Evolutionary conservation across 1,139 yeast genomes (phyloP), one percentile per base, ranked within the genome.

Genomic region (Blastobotrys aristatus): DNA sequence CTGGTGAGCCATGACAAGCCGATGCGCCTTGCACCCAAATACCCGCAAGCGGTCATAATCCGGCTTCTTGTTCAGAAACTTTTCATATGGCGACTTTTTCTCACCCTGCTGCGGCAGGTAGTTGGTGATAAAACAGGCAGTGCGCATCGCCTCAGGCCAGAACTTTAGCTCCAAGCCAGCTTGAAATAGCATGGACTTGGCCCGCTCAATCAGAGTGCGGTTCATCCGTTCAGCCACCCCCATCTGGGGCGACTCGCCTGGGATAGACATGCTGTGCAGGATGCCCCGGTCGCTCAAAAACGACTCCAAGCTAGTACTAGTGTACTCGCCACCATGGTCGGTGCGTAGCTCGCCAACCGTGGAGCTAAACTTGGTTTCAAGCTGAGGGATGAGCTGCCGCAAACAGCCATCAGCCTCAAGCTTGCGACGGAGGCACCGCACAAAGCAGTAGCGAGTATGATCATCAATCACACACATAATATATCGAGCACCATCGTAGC

Each of bases 151-250:
- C 18, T 36, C 40, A 36, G 7, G 29, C 30, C 42, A 38, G 33
- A 38, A 38, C 16, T 27, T 11, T 8, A 26, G 21, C 14, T 32
- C 33, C 21, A 38, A n/a, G 16, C 13, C 5, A 16, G 37, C 44
- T 2, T 24, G 30, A 13, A 17, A 8, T 11, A 32, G 18, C 44
- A 32, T 22, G 21, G 21, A 20, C 22, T 32, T 40, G 8, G 44
- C 44, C n/a, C 20, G 11, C 3, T 32, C 44, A 8, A 26, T 29
- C 18, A 40, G 31, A 3, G 44, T 32, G 3, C 37, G 44, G 17
- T 40, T 40, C 36, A 40, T 40, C 18, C 38, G 26, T 32, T 40
- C 44, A 8, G 43, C 44, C 10, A 31, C 38, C 7, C 27, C 30
- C 5, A 10, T 18, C 37, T 7, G 18, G 13, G 10, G n/a, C 18